phyloP scores from a whole-genome alignment of 2,329 filamentous ascomycete genomes.

The Aspergillus thermomutatus region DNA sequence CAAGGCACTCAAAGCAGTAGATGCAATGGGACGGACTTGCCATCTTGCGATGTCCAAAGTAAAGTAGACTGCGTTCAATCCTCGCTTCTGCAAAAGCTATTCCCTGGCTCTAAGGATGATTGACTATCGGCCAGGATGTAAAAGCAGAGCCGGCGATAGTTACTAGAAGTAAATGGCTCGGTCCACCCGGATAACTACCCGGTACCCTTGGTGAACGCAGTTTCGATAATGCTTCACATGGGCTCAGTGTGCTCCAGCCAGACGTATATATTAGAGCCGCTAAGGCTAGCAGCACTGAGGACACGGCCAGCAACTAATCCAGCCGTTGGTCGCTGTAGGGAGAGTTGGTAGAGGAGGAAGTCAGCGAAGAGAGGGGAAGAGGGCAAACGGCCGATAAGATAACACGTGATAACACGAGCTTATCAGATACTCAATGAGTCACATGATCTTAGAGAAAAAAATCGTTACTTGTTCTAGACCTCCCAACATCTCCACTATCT shows the following conservation, averaged over 20 bases:
- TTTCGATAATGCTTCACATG: neutral
- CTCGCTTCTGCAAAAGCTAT: neutral
- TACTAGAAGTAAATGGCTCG: neutral
- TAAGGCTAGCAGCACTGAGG: neutral
- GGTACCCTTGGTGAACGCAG: neutral
- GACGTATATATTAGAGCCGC: neutral
- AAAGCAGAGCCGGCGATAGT: neutral
- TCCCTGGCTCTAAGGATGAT: neutral
- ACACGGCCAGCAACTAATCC: neutral
- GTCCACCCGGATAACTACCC: neutral
- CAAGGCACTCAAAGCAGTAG: conserved; percentile 86
- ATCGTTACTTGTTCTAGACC: too few relatives aligned
- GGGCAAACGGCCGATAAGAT: neutral
- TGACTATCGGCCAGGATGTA: neutral
- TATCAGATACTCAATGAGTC: neutral
- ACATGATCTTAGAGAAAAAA: neutral
- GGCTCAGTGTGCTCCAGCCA: neutral
- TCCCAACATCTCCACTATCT: too few relatives aligned
- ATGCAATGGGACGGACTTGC: conserved; percentile 82
- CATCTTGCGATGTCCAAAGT: conserved; percentile 51
- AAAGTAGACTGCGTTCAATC: neutral
- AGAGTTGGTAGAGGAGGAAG: neutral
- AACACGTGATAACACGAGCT: neutral
- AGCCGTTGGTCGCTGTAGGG: neutral
- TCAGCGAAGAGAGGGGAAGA: neutral